Evolutionary conservation across 768 basidiomycete genomes (phyloP), one percentile per base, ranked within the genome.

Genomic region (Suillus spraguei): DNA sequence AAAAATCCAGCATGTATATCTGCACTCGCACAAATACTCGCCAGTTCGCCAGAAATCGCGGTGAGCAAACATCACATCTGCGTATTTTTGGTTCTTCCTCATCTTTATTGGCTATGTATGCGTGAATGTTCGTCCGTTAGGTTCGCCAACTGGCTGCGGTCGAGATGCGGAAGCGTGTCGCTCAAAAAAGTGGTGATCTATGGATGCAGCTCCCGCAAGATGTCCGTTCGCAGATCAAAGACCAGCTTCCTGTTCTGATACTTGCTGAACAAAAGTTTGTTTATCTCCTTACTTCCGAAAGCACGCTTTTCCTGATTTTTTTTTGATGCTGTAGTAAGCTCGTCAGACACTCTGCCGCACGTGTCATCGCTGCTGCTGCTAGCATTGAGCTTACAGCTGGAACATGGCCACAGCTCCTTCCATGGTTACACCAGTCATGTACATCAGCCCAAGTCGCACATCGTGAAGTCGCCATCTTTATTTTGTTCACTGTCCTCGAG

Each of bases 141-240:
- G 88, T 98, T 66, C 92, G 95, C 65, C 97, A 99, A 87, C 85
- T 99, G 24, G 94, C 96, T 55, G 95, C 96, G 9, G 95, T 98
- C 61, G 97, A 99, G 79, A 83, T 98, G 74, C 86, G 97, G 69
- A 99, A 99, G 82, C 92, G 97, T 63, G 86, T 98, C 64, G 75
- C 83, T 33, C 85, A 87, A 73, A 89, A 89, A 70, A 92, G 90
- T 68, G 91, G 90, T 58, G 86, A 84, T 73, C 77, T 96, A 38
- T 99, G 97, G 97, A 80, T 86, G 22, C 80, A 85, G 62, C 83
- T 94, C 35, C 77, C 86, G 41, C 83, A 85, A 72, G 79, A 82
- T 42, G 81, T 89, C 64, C 89, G 97, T 47, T 82, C 88, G 66
- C 83, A 91, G 74, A 94, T 99, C 78, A 99, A 98, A 81, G 77